Base-by-base conservation (phyloP, 129 eudicot genomes). In the Erigeron canadensis region DNA sequence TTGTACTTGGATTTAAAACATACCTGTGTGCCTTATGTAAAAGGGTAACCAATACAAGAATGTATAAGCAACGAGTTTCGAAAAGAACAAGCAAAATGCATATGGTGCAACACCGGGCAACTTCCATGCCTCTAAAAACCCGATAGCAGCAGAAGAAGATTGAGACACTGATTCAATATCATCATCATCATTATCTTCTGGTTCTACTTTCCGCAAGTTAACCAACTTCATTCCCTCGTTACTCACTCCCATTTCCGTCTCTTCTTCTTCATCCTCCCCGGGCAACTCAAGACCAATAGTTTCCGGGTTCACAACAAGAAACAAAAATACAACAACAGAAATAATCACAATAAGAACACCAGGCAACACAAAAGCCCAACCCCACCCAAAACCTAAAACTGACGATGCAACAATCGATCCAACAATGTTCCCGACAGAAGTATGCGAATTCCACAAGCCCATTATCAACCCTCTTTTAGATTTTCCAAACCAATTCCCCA, bases 21-120 rank as follows among this genome's bases (percentile, higher is more conserved):
- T 87, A 95, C 99, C 97, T 82, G 99, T 90, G 84, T 95, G 89
- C 61, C 96, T 80, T 28, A 88, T 75, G 89, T 95, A 95, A 80
- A 95, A 95, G 11, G 99, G 99, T 75, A 95, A 72, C 99, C 99
- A 95, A 81, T 95, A 95, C 80, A 95, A 77, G 82, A 95, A 95
- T 13, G 99, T 90, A 71, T 95, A 95, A 6, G 97, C 99, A 58
- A 95, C 99, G 6, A 95, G 97, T 91, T 95, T 95, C 11, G 99
- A 90, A 84, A 90, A 90, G 72, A 95, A 90, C 68, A 95, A 74
- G 81, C 97, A 95, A 60, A 90, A 82, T 4, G 99, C 91, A 72
- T 79, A 95, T 23, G 93, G 84, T 21, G 87, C 88, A 43, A 95
- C 99, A 28, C 91, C 83, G 0, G 97, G 99, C 65, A 95, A 78